Conservation (phyloP, 2,329 filamentous ascomycete species). For the Stachybotrys chartarum region DNA sequence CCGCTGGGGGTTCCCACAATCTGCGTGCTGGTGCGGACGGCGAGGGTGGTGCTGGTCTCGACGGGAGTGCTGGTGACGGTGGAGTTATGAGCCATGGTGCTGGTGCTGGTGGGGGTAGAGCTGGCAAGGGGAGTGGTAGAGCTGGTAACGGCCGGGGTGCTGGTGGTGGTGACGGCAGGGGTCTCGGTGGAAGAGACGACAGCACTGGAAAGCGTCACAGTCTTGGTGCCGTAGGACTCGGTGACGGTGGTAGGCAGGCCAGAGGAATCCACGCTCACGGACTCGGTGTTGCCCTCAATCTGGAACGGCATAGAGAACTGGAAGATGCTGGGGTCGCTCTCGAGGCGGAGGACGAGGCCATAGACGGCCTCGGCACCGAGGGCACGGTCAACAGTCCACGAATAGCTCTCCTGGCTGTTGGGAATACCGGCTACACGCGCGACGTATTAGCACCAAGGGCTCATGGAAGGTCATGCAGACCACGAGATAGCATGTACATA, state of each 20-base stretch:
- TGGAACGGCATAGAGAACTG: conserved; percentile 59
- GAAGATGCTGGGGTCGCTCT: conserved; percentile 40
- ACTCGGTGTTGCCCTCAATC: conserved; percentile 29
- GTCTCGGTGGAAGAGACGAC: conserved; percentile 12
- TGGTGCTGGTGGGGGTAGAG: conserved; percentile 8
- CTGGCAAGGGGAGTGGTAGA: conserved; percentile 12
- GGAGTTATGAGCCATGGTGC: conserved; percentile 3
- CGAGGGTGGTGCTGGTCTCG: background rate
- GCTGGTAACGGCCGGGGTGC: conserved; percentile 14
- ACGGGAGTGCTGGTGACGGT: conserved; percentile 4
- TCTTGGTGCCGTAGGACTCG: conserved; percentile 20
- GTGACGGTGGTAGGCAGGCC: conserved; percentile 17
- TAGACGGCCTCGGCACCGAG: conserved; percentile 43
- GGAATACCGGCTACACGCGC: conserved; percentile 34
- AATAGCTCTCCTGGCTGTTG: conserved; percentile 36
- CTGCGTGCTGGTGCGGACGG: conserved; percentile 5
- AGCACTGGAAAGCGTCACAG: conserved; percentile 17
- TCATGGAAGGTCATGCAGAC: background rate
- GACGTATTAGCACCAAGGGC: background rate
- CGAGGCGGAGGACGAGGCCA: conserved; percentile 48
- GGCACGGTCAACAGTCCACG: conserved; percentile 41
- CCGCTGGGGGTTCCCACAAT: conserved; percentile 5
- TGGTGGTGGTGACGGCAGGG: conserved; percentile 11
- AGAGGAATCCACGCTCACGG: conserved; percentile 16
- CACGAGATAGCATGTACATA: conserved; percentile 28